Evolutionary conservation across 2,329 filamentous ascomycete genomes (phyloP).

Genomic region (Dryadomyces quercivorus): DNA sequence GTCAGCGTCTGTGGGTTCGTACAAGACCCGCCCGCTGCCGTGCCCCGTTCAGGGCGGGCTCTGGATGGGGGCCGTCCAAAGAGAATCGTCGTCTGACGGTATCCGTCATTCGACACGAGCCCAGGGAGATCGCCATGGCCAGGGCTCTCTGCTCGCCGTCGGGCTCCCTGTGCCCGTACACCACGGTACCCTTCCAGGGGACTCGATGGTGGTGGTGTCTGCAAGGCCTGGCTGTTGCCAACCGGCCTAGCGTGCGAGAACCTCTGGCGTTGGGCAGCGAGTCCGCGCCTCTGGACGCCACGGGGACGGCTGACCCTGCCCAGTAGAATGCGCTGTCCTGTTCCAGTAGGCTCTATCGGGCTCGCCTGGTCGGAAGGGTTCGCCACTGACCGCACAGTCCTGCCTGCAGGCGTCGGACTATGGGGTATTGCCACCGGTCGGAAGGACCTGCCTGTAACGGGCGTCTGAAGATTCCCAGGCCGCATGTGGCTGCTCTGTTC

Average conservation of each 20-base stretch:
- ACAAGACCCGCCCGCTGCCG: background rate
- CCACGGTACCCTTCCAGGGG: background rate
- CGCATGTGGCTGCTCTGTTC: background rate
- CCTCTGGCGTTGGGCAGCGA: background rate
- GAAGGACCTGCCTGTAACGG: background rate
- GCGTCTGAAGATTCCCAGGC: background rate
- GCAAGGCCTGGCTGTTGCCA: background rate
- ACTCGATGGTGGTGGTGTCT: slow-evolving; percentile 8
- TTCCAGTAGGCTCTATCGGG: no score
- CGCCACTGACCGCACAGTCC: background rate
- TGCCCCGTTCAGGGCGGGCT: background rate
- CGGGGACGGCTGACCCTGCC: no score
- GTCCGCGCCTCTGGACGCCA: background rate
- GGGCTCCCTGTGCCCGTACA: background rate
- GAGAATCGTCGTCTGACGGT: slow-evolving; percentile 8
- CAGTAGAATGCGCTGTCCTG: no score
- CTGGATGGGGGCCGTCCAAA: background rate
- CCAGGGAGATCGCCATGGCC: background rate
- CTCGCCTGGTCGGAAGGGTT: no score
- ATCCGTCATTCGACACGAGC: slow-evolving; percentile 1
- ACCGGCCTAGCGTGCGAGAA: background rate
- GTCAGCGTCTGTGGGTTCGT: no score
- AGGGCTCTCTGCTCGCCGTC: background rate
- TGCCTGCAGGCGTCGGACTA: background rate
- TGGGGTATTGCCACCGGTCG: background rate